Evolutionary conservation across 306 rosid genomes (phyloP).

Genomic region (Erythrophleum fordii): DNA sequence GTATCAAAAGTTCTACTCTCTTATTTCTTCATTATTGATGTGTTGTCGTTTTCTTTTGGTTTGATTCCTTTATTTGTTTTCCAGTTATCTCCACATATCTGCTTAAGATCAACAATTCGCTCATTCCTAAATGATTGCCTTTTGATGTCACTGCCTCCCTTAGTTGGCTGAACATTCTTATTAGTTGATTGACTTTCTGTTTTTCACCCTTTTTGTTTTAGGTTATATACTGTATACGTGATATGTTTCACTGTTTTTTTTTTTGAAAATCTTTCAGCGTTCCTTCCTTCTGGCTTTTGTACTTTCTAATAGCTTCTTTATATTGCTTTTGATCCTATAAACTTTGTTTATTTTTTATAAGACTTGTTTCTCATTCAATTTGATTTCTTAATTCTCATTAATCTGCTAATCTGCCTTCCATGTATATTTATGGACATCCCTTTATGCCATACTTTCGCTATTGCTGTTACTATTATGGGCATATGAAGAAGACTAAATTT

Average conservation of each 20-base stretch:
- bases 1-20: neutral
- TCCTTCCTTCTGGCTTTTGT: neutral
- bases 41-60: neutral
- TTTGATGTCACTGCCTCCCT: neutral
- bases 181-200: neutral
- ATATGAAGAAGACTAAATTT: neutral
- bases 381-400: neutral
- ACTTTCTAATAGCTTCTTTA: neutral
- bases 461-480: neutral
- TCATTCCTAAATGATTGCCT: too few species aligned
- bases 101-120: neutral
- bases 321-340: neutral
- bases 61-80: neutral
- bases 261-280: too few species aligned
- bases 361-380: neutral
- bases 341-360: neutral
- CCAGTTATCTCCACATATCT: neutral
- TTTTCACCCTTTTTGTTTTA: neutral
- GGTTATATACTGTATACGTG: neutral
- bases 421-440: neutral
- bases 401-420: neutral
- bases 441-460: neutral
- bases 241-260: neutral
- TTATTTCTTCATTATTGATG: neutral
- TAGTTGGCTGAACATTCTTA: neutral